Percentiles rank a stretch among this genome's conserved stretches.
Conservation (phyloP, 176 grass and related monocot species). For the Puya raimondii region DNA sequence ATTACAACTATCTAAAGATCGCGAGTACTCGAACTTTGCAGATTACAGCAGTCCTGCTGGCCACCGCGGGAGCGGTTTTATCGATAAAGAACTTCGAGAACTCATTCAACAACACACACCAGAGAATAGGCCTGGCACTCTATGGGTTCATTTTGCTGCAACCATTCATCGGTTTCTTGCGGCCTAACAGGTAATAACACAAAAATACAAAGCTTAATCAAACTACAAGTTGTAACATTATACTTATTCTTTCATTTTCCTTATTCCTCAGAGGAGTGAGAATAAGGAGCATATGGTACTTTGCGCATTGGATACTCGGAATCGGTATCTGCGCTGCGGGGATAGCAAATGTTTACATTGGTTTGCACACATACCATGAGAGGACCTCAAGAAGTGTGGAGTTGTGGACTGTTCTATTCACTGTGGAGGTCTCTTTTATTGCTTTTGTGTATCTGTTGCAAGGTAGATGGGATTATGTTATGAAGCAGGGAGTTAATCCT, state of each 20-base stretch:
- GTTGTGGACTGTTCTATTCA: constrained; percentile 64
- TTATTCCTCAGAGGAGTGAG: constrained; percentile 44
- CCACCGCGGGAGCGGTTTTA: constrained; percentile 58
- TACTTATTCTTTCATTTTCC: not conserved
- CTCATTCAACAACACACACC: constrained; percentile 86
- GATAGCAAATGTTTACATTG: constrained; percentile 68
- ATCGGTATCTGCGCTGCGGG: constrained; percentile 40
- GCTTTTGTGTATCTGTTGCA: constrained; percentile 68
- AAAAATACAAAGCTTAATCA: too few species aligned
- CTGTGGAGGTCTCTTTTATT: constrained; percentile 57
- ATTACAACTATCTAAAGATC: not conserved
- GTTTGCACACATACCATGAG: constrained; percentile 68
- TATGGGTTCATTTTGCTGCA: constrained; percentile 84
- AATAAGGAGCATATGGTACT: constrained; percentile 69
- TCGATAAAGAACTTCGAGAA: constrained; percentile 85
- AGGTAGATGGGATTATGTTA: constrained; percentile 73
- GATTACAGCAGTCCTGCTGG: constrained; percentile 61
- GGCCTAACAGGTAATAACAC: constrained; percentile 59
- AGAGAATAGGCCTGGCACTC: constrained; percentile 65
- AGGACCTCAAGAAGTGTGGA: constrained; percentile 53
- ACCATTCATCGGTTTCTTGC: constrained; percentile 75
- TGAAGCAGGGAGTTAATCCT: constrained; percentile 46
- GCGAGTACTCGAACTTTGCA: constrained; percentile 13
- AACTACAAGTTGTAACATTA: too few species aligned
- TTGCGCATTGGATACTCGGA: constrained; percentile 68